These are phyloP conservation scores for Neurospora cerealis DNA, from an alignment of 495 filamentous ascomycete species.

Conservation along the genomic window DNA sequence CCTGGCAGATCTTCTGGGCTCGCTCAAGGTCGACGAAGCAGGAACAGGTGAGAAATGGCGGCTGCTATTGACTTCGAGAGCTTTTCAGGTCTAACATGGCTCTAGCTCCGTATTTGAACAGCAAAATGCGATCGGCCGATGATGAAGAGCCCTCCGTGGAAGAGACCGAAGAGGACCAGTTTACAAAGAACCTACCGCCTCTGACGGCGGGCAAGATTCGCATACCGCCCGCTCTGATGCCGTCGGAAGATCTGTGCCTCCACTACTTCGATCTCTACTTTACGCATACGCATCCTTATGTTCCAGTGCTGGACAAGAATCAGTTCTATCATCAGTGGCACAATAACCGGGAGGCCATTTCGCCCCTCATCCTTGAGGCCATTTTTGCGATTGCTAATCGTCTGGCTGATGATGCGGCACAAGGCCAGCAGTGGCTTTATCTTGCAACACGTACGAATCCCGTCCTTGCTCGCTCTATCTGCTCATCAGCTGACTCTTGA, in stretches of 20 bases:
- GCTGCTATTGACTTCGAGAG: not conserved
- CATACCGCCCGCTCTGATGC: conserved; percentile 93
- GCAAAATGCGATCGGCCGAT: conserved; percentile 46
- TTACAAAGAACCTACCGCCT: conserved; percentile 44
- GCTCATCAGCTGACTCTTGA: not conserved
- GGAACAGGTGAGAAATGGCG: conserved; percentile 64
- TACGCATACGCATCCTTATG: conserved; percentile 83
- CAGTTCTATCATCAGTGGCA: conserved; percentile 91
- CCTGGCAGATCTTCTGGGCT: conserved; percentile 72
- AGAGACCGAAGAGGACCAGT: conserved; percentile 52
- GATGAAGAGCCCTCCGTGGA: conserved; percentile 72
- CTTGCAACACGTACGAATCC: conserved; percentile 69
- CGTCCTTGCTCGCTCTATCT: not conserved
- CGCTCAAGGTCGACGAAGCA: conserved; percentile 76
- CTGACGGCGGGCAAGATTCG: conserved; percentile 61
- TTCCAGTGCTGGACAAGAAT: conserved; percentile 81
- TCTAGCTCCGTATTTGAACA: conserved; percentile 77
- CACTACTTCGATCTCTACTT: conserved; percentile 93
- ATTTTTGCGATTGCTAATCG: conserved; percentile 90
- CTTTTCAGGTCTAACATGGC: conserved; percentile 5
- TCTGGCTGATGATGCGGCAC: conserved; percentile 68
- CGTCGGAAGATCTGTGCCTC: conserved; percentile 70
- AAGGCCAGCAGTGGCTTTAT: conserved; percentile 90
- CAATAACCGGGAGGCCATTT: conserved; percentile 73
- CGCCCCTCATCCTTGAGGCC: conserved; percentile 83